Percentiles rank a stretch among this genome's conserved stretches.
Conservation (phyloP, 768 basidiomycete genomes). For the Rhodosporidiobolus odoratus region DNA sequence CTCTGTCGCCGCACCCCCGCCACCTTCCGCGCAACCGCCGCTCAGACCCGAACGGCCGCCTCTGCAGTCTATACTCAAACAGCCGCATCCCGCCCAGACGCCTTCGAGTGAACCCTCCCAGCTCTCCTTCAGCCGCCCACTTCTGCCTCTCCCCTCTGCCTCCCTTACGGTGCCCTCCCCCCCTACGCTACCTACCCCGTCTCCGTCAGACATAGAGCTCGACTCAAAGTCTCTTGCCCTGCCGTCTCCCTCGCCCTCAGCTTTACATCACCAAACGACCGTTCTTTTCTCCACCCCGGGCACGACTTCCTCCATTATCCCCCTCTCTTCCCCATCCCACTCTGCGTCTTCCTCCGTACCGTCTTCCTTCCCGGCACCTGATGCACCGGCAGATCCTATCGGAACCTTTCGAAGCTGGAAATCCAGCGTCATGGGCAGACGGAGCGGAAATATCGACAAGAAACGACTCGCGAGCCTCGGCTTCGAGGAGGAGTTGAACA, state of each 20-base stretch:
- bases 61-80: constrained; percentile 11
- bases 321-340: constrained; percentile 7
- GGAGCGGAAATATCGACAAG: constrained; percentile 19
- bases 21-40: not conserved
- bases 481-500: constrained; percentile 34
- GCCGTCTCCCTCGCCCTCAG: not conserved
- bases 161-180: not conserved
- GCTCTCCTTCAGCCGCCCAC: not conserved
- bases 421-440: constrained; percentile 4
- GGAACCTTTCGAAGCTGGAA: constrained; percentile 31
- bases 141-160: not conserved
- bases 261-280: not conserved
- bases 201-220: not conserved
- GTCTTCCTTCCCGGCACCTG: not conserved
- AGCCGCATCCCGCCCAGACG: not conserved
- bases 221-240: not conserved
- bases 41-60: not conserved
- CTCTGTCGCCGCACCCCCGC: not conserved
- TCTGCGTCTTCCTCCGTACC: too few relatives aligned
- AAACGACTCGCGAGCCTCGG: constrained; percentile 32
- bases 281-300: constrained; percentile 3
- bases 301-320: constrained; percentile 2
- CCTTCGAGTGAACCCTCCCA: not conserved
- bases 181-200: not conserved
- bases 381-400: not conserved